Evolutionary conservation across 2,329 filamentous ascomycete genomes (phyloP).

Genomic region (Lachnellula cervina): DNA sequence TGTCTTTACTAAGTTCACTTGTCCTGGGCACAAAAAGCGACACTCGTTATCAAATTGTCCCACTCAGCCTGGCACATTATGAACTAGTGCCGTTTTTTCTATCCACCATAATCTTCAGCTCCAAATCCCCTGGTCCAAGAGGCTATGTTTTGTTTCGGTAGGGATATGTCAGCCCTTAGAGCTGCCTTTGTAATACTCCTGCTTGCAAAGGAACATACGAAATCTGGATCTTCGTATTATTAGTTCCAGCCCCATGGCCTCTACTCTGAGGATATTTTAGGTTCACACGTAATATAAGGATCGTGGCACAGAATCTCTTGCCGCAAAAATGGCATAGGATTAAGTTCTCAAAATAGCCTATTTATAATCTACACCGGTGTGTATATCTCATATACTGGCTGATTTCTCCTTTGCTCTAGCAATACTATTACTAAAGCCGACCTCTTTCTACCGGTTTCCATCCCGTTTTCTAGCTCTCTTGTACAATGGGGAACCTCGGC

Average conservation of each 20-base stretch:
- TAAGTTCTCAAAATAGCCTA: not conserved
- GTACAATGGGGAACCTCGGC: not conserved
- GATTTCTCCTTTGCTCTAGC: not conserved
- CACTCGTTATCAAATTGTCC: no score
- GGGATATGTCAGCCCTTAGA: no score
- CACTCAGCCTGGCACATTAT: no score
- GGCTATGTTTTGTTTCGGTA: no score
- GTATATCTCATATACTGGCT: not conserved
- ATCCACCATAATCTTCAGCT: no score
- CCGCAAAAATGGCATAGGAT: not conserved
- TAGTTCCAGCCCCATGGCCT: not conserved
- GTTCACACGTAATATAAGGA: not conserved
- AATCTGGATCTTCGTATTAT: not conserved
- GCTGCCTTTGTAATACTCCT: no score
- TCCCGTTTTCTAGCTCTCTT: not conserved
- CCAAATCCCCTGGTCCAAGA: no score
- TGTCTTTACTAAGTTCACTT: no score
- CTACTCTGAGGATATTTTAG: not conserved
- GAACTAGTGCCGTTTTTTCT: no score
- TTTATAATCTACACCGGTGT: not conserved
- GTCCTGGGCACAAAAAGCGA: no score
- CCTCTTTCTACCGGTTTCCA: not conserved
- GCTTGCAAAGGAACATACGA: not conserved
- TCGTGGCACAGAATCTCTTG: not conserved
- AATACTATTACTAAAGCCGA: not conserved